Conservation (phyloP, 345 rosid species). For the Gossypium rotundifolium region DNA sequence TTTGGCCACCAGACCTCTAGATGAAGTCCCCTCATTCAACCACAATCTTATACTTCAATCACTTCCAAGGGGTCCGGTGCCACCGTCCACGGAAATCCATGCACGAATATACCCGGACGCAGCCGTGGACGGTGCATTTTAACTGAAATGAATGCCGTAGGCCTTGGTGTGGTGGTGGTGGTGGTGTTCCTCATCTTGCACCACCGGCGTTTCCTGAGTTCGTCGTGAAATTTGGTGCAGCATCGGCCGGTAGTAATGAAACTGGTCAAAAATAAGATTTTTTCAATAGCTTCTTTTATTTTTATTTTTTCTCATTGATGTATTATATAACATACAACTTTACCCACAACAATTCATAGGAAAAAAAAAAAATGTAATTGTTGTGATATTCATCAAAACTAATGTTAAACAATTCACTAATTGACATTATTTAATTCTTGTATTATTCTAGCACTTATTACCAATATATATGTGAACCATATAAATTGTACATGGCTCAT, state of each 20-base stretch:
- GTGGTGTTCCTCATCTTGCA: not conserved
- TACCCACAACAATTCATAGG: not conserved
- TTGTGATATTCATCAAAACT: not conserved
- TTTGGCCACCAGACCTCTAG: slow-evolving; percentile 28
- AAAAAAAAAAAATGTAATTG: not conserved
- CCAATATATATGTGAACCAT: not conserved
- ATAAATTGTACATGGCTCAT: not conserved
- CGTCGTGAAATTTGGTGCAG: not conserved
- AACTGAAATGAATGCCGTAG: slow-evolving; percentile 22
- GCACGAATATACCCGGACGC: slow-evolving; percentile 32
- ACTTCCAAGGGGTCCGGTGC: slow-evolving; percentile 33
- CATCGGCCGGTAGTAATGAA: not conserved
- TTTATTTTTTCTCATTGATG: too few relatives aligned
- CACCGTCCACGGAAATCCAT: slow-evolving; percentile 26
- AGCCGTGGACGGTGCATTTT: slow-evolving; percentile 28
- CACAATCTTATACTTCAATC: slow-evolving; percentile 21
- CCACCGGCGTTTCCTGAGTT: slow-evolving; percentile 15
- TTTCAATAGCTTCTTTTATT: not conserved
- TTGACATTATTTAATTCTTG: not conserved
- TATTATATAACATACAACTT: not conserved
- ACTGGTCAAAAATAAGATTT: slow-evolving; percentile 4
- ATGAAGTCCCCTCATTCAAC: not conserved
- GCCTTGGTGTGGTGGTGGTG: not conserved
- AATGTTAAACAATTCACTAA: not conserved
- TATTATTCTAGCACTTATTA: too few relatives aligned